Evolutionary conservation across 202 grass and related monocot genomes (phyloP).

Genomic region (Panicum virgatum): DNA sequence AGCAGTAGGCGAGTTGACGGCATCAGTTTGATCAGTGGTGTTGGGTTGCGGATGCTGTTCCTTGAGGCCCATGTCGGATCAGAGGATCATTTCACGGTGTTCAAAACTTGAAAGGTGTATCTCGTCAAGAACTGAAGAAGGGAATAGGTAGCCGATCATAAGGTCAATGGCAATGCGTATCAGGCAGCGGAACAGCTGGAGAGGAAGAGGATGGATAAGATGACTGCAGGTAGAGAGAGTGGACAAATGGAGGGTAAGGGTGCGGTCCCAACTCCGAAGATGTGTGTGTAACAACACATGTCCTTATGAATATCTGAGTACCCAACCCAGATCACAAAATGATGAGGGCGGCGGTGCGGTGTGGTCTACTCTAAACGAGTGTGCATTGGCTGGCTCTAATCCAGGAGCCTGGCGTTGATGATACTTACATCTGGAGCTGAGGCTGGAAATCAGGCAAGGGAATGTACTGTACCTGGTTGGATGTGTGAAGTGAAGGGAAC

Average conservation of each 20-base stretch:
- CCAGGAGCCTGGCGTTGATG: background rate
- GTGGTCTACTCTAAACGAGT: background rate
- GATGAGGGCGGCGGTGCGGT: background rate
- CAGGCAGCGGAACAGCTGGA: background rate
- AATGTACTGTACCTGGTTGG: background rate
- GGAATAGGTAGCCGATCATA: no score
- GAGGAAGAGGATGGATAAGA: no score
- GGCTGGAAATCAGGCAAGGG: background rate
- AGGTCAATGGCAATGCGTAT: no score
- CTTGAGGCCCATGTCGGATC: conserved; percentile 50
- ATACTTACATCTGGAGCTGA: background rate
- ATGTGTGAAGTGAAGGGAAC: no score
- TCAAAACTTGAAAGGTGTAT: no score
- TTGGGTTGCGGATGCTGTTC: conserved; percentile 44
- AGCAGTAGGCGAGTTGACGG: conserved; percentile 30
- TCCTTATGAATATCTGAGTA: background rate
- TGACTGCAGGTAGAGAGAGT: no score
- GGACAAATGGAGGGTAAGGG: no score
- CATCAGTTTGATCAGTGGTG: background rate
- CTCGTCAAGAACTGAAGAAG: no score
- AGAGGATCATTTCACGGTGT: background rate
- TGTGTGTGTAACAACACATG: no score
- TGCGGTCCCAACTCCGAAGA: no score
- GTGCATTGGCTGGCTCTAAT: background rate
- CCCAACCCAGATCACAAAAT: background rate